A percentile compares a stretch with the other conserved stretches of the same genome.
phyloP scores from a whole-genome alignment of 140 eudicot genomes.

The Stevia rebaudiana region DNA sequence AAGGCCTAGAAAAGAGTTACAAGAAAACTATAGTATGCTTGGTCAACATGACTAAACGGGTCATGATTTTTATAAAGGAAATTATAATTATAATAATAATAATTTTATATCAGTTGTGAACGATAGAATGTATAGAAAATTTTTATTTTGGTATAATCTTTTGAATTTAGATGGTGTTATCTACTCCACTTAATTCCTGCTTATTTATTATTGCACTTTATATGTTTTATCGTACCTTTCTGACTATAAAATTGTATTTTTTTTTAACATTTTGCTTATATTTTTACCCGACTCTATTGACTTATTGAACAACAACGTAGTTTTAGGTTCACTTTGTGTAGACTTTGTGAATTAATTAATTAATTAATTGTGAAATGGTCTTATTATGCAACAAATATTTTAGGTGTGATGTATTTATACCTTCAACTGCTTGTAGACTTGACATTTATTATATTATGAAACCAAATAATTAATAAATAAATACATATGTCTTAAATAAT shows the following conservation, averaged over 20 bases:
- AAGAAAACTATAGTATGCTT: neutral
- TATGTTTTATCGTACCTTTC: neutral
- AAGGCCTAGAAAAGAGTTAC: neutral
- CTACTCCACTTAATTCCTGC: neutral
- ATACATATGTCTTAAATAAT: neutral
- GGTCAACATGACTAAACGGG: neutral
- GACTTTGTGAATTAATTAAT: no score
- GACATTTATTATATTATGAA: neutral
- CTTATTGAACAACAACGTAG: neutral
- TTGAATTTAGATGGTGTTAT: neutral
- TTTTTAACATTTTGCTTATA: neutral
- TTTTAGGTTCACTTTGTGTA: neutral
- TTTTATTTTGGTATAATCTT: neutral
- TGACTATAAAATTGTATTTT: neutral
- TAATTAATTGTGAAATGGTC: neutral
- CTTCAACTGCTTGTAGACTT: neutral
- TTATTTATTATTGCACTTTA: neutral
- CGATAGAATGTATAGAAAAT: neutral
- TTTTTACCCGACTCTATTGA: neutral
- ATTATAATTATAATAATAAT: neutral
- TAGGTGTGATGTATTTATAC: neutral
- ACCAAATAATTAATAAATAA: neutral
- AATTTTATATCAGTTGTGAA: neutral
- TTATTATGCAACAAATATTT: neutral
- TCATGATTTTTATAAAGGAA: neutral